phyloP scores from a whole-genome alignment of 1,139 yeast species.

The Pichia sp. region DNA sequence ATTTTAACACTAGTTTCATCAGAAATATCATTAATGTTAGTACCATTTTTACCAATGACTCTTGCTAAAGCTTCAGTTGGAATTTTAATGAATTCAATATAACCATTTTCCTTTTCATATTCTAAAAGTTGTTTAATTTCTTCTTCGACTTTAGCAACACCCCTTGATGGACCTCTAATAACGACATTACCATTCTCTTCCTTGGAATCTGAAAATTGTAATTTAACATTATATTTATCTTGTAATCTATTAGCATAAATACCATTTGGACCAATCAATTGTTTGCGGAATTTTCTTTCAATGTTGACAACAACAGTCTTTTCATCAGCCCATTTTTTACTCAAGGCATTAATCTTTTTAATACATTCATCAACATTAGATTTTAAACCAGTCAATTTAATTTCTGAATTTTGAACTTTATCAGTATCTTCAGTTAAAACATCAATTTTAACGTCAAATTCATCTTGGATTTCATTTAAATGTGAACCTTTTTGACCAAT shows the following conservation, averaged over 20 bases:
- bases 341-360: constrained; percentile 47
- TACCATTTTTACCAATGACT: constrained; percentile 88
- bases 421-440: constrained; percentile 34
- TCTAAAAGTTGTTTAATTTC: constrained; percentile 80
- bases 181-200: constrained; percentile 43
- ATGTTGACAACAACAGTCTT: constrained; percentile 55
- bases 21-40: constrained; percentile 72
- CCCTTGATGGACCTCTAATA: constrained; percentile 86
- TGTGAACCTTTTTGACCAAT: constrained; percentile 87
- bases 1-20: constrained; percentile 76
- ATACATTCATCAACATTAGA: constrained; percentile 74
- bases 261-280: constrained; percentile 81
- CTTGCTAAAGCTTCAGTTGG: constrained; percentile 72
- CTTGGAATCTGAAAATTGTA: constrained; percentile 60
- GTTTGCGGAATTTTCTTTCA: constrained; percentile 73
- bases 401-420: constrained; percentile 34
- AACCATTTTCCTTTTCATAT: constrained; percentile 85
- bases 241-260: constrained; percentile 77
- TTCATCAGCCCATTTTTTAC: constrained; percentile 83
- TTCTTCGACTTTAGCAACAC: constrained; percentile 77
- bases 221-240: constrained; percentile 78
- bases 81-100: constrained; percentile 53
- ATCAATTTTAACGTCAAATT: constrained; percentile 73
- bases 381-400: constrained; percentile 62
- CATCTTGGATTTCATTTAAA: constrained; percentile 63